Percentiles rank a stretch among this genome's conserved stretches.
These are phyloP conservation scores for Aspergillus tanneri DNA, from an alignment of 2,329 filamentous ascomycete genomes.

Conservation along the genomic window DNA sequence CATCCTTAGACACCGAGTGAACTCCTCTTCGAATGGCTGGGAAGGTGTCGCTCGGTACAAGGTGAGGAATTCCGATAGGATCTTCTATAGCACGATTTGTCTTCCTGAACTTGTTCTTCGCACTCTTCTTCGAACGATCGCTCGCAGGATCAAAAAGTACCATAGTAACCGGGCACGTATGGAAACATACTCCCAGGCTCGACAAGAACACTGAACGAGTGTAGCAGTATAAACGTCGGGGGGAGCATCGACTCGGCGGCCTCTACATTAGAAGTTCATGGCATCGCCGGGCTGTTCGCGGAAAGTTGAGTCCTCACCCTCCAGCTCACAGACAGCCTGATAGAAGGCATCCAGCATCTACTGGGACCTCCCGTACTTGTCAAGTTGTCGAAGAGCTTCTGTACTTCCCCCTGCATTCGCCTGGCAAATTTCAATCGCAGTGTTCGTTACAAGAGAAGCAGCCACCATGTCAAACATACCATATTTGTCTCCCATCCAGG, in stretches of 20 bases:
- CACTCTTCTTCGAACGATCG: background rate
- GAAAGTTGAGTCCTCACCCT: background rate
- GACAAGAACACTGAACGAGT: background rate
- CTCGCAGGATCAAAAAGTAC: background rate
- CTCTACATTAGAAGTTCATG: background rate
- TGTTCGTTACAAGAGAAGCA: conserved; percentile 28
- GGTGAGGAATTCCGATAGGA: background rate
- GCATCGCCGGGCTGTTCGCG: background rate
- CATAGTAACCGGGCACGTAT: background rate
- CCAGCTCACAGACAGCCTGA: background rate
- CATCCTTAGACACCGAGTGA: conserved; percentile 38
- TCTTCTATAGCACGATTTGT: background rate
- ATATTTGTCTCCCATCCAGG: conserved; percentile 24
- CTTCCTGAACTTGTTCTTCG: background rate
- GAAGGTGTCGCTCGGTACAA: background rate
- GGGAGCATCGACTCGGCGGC: background rate
- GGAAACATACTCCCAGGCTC: background rate
- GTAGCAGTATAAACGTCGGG: background rate
- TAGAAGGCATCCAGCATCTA: background rate
- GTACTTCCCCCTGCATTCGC: conserved; percentile 22
- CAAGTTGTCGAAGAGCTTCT: conserved; percentile 13
- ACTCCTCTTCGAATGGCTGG: conserved; percentile 37
- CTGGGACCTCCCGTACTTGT: conserved; percentile 1
- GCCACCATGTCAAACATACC: conserved; percentile 21
- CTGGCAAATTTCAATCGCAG: conserved; percentile 28